Conservation (phyloP, 495 filamentous ascomycete genomes). For the Penicillium goetzii region DNA sequence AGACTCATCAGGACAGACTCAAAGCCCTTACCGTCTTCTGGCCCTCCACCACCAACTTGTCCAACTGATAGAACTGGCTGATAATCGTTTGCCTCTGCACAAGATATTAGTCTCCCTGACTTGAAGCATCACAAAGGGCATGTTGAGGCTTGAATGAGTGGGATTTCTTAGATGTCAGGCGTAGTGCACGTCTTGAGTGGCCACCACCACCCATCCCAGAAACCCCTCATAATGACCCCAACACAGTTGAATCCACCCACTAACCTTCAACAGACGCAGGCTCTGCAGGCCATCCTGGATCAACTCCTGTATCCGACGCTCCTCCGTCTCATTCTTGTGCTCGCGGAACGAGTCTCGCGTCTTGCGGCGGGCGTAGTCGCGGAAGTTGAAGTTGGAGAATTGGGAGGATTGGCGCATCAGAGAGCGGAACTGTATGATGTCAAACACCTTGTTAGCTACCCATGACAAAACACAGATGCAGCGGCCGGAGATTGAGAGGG, state of each 20-base stretch:
- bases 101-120: conserved; percentile 20
- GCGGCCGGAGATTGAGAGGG: background rate
- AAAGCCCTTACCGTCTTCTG: conserved; percentile 58
- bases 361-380: conserved; percentile 90
- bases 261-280: conserved; percentile 88
- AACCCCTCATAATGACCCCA: background rate
- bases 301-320: conserved; percentile 81
- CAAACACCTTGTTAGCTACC: background rate
- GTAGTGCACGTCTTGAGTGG: background rate
- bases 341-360: conserved; percentile 88
- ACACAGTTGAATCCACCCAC: conserved; percentile 30
- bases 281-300: conserved; percentile 87
- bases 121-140: too few relatives aligned
- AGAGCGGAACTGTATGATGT: conserved; percentile 74
- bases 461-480: background rate
- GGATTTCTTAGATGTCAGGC: background rate
- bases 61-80: conserved; percentile 92
- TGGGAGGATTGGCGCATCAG: conserved; percentile 83
- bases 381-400: conserved; percentile 94
- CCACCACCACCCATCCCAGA: background rate
- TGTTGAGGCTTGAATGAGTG: background rate
- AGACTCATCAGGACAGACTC: background rate
- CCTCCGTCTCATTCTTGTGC: conserved; percentile 66
- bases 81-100: conserved; percentile 89
- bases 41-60: conserved; percentile 91